Base-by-base conservation (phyloP, 345 rosid species). In the Odontarrhena argentea region DNA sequence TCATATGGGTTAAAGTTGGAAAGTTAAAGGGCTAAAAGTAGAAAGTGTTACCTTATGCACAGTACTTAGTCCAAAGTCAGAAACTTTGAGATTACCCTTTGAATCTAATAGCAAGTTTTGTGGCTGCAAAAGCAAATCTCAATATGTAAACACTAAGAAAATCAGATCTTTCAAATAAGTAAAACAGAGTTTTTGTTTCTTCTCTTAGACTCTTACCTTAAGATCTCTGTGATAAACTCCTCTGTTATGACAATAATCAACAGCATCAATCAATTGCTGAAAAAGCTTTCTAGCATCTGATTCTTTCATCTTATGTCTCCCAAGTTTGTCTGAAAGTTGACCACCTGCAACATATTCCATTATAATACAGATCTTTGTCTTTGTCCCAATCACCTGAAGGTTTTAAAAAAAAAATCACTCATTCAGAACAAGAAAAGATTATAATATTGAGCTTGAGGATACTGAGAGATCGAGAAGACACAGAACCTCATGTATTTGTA, bases 201-300 rank as follows among this genome's bases (percentile, higher is more conserved):
- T 48, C 9, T 43, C 12, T 24, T 24, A 32, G 52, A 14, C 13
- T 47, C 43, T 61, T 41, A 77, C 97, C 98, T 93, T 93, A 22
- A 90, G 78, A 75, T 88, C 98, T 80, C 98, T 87, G 69, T 90
- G 97, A 65, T 78, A 85, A 78, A 90, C 96, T 60, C 96, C 97
- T 83, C 80, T 87, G 80, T 76, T 76, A 65, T 90, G 97, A 72
- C 97, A 90, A 12, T 84, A 83, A 63, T 85, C 96, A 48, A 88
- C 94, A 8, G 97, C 87, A 76, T 93, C 96, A 14, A 90, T 81
- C 78, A 93, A 41, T 43, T 93, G 97, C 42, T 93, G 97, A 76
- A 93, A 90, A 41, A 86, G 50, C 70, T 78, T 84, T 76, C 96
- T 86, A 3, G 94, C 96, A 71, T 86, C 92, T 18, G 80, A 55